phyloP scores from a whole-genome alignment of 1,284 basidiomycete species.

The Apiotrichum sp. region DNA sequence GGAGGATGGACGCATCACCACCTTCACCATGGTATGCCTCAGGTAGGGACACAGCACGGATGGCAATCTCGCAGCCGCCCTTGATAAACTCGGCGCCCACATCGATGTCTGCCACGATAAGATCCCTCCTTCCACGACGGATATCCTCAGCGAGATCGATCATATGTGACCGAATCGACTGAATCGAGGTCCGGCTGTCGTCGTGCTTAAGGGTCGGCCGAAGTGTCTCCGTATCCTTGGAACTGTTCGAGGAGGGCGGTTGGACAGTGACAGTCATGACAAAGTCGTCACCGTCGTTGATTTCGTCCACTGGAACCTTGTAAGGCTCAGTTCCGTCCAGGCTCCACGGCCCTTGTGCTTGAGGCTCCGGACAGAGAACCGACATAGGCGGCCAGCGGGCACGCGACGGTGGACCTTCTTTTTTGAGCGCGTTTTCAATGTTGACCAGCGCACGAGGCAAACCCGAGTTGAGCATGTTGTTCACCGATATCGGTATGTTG shows the following conservation, averaged over 20 bases:
- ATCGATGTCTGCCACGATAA: constrained; percentile 36
- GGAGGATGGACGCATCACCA: constrained; percentile 13
- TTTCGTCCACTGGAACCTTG: constrained; percentile 29
- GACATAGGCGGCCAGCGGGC: constrained; percentile 57
- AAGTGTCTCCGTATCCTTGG: constrained; percentile 10
- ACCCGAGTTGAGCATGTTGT: constrained; percentile 76
- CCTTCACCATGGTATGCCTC: constrained; percentile 21
- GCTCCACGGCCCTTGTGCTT: constrained; percentile 28
- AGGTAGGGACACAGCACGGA: constrained; percentile 35
- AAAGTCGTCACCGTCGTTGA: constrained; percentile 29
- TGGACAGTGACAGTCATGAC: constrained; percentile 34
- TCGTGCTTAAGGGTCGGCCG: constrained; percentile 28
- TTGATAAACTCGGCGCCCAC: constrained; percentile 29
- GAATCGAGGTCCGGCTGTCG: constrained; percentile 27
- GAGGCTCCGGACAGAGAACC: constrained; percentile 29
- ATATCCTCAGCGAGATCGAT: constrained; percentile 40
- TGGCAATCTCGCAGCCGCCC: constrained; percentile 33
- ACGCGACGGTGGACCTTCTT: constrained; percentile 55
- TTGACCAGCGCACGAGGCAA: constrained; percentile 62
- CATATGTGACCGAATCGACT: constrained; percentile 31
- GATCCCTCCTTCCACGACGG: constrained; percentile 30
- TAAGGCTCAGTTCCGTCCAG: constrained; percentile 31
- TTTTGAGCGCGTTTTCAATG: constrained; percentile 65
- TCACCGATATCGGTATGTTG: constrained; percentile 76
- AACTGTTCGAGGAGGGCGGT: constrained; percentile 15